Evolutionary conservation across 2,329 filamentous ascomycete species (phyloP), one percentile per base, ranked within the genome.

Genomic region (Penicillium olsonii): DNA sequence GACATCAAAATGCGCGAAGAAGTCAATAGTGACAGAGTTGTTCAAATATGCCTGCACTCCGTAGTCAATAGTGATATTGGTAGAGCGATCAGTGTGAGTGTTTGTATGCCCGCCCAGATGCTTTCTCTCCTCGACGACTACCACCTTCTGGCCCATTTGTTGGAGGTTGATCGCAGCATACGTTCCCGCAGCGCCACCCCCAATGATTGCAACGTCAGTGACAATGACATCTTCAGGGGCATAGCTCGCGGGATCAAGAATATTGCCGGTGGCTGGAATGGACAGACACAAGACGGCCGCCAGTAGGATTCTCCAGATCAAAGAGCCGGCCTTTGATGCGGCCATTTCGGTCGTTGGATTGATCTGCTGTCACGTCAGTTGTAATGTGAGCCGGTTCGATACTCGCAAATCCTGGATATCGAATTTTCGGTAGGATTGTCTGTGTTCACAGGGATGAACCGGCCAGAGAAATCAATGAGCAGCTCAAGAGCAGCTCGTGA

Each of bases 81-180:
- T 63, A 2, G 8, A 22, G 3, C 57, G 58, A 37, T 66, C 59
- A 11, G 45, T 50, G 37, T 53, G 47, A 5, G 66, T 66, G 15
- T 60, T 49, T 1, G 59, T 60, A 37, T 66, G 60, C 2, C 67
- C 64, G 2, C 67, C 66, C 4, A 70, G 51, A 11, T 46, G 34
- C 20, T 55, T 48, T 7, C 56, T 45, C 35, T 55, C 55, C 33
- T 69, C 66, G 22, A 69, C 42, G 2, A 68, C 37, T 2, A 58
- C 58, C 5, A 67, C 59, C 2, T 45, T 60, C n/a, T 59, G 57
- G 12, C 56, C 55, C 34, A 55, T 38, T 34, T 65, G 50, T 12
- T 54, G 56, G 5, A 69, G 57, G 2, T 54, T 53, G 4, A 67
- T 50, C 4, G 66, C 65, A 3, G 63, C 59, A 35, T 68, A 68